phyloP scores from a whole-genome alignment of 2,329 filamentous ascomycete genomes.

The Sporothrix pallida region DNA sequence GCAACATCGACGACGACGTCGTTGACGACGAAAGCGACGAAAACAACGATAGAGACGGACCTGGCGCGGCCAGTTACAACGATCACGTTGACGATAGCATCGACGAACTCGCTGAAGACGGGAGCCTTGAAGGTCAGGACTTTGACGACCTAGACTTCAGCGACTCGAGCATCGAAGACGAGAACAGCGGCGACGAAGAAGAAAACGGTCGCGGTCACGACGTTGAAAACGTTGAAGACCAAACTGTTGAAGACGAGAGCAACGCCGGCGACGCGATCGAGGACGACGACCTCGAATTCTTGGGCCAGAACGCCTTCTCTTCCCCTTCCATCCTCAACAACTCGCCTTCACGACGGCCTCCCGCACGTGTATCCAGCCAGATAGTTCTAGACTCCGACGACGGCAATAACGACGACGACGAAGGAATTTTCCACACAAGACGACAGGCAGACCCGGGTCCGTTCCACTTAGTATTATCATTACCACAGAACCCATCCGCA shows the following conservation, averaged over 20 bases:
- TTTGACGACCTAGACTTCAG: too few species aligned
- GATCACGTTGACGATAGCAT: too few species aligned
- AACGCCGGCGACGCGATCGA: neutral
- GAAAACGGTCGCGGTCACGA: too few species aligned
- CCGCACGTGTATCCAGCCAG: neutral
- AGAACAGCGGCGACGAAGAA: too few species aligned
- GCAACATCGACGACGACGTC: neutral
- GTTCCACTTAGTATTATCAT: constrained; percentile 9
- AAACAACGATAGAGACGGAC: neutral
- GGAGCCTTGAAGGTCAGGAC: too few species aligned
- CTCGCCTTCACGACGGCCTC: neutral
- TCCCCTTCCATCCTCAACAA: constrained; percentile 31
- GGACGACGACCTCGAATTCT: constrained; percentile 26
- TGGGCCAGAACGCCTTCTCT: constrained; percentile 28
- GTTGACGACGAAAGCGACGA: neutral
- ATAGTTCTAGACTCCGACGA: neutral
- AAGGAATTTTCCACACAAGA: constrained; percentile 26
- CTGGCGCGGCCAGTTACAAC: too few species aligned
- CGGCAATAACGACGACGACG: neutral
- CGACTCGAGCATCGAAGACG: too few species aligned
- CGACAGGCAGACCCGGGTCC: constrained; percentile 24
- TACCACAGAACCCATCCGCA: neutral
- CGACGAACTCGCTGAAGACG: too few species aligned
- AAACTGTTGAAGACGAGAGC: too few species aligned
- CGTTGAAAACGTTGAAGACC: too few species aligned